Evolutionary conservation across 768 basidiomycete genomes (phyloP), one percentile per base, ranked within the genome.

Genomic region (Trametes meyenii): DNA sequence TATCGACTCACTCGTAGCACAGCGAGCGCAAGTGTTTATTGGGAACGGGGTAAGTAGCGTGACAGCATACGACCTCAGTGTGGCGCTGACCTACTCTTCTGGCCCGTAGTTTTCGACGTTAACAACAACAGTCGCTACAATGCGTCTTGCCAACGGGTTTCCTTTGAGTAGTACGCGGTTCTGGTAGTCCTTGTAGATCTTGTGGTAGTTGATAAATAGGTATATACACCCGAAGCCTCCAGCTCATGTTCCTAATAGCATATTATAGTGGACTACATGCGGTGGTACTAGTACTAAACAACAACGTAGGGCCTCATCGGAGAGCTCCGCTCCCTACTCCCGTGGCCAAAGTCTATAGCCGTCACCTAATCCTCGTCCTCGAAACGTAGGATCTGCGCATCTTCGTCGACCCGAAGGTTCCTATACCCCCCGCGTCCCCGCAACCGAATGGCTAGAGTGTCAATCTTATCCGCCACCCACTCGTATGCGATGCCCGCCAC

Each of bases 351-450:
- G 7, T 29, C 57, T 19, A 51, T 42, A 35, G 23, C 13, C 39
- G 13, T 6, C 29, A 45, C 52, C 29, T 33, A 72, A 58, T 85
- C 84, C 62, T 94, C 92, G 66, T 94, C 92, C 67, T 93, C 90
- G 69, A 94, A 94, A 53, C 86, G 80, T 58, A 94, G 75, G 59
- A 94, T 84, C 75, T 92, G 92, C 21, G 92, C 92, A 73, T 95
- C 93, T 72, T 94, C 92, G 70, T 95, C 93, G 54, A 94, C 82
- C 0, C 90, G 85, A 53, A 94, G 72, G 67, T 90, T 82, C 66
- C 92, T 62, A 50, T 67, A 94, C 40, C 92, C 92, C 19, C 85
- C 77, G 58, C 85, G 78, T 10, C 81, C 59, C 16, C 80, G 76
- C 63, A 84, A 78, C 45, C 77, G 71, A 35, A 75, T 66, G 4